These are phyloP conservation scores for Beauveria medogensis DNA, from an alignment of 2,329 filamentous ascomycete species.

Conservation along the genomic window DNA sequence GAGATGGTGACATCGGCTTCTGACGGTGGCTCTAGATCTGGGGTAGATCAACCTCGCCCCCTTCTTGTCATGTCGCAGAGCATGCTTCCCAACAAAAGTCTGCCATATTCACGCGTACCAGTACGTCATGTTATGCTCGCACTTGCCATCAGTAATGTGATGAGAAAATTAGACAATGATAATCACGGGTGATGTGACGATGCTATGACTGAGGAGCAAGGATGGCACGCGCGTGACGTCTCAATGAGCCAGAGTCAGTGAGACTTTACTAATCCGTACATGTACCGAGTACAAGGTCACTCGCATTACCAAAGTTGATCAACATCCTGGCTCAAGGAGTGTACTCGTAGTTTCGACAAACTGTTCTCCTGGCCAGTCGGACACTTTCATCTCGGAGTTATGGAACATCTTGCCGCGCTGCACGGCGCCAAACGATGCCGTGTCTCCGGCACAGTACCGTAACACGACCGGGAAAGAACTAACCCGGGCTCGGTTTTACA, in stretches of 20 bases:
- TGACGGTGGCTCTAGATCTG: slow-evolving; percentile 3
- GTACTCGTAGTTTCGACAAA: not conserved
- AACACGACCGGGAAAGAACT: not conserved
- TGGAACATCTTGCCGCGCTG: not conserved
- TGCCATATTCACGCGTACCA: not conserved
- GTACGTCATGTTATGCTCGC: not conserved
- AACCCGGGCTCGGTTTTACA: not conserved
- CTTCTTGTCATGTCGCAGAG: not conserved
- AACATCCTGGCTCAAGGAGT: no score
- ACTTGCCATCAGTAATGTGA: no score
- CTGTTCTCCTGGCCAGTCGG: not conserved
- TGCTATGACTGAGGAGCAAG: no score
- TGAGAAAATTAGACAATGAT: not conserved
- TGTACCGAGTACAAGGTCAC: no score
- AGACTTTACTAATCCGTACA: no score
- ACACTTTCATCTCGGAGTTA: not conserved
- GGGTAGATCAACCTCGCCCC: not conserved
- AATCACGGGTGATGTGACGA: no score
- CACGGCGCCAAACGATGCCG: slow-evolving; percentile 1
- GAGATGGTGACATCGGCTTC: slow-evolving; percentile 1
- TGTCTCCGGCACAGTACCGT: not conserved
- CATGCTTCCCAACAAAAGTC: not conserved
- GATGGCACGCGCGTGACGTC: no score
- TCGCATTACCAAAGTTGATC: no score
- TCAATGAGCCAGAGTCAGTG: no score